Conservation (phyloP, 2,329 filamentous ascomycete species). For the Alternaria incomplexa region DNA sequence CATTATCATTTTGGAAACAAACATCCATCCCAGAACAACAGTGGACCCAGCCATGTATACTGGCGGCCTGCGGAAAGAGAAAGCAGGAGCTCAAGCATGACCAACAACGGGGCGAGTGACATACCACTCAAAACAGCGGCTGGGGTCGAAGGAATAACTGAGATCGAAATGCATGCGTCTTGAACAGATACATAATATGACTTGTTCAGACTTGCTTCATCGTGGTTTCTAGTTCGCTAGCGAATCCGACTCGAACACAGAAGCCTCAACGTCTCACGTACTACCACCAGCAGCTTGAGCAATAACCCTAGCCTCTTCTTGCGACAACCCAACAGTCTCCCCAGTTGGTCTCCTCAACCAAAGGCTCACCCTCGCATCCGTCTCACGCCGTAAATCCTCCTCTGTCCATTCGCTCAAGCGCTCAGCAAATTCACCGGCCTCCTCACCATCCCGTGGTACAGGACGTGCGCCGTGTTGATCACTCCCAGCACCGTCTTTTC, state of each 20-base stretch:
- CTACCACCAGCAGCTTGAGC: neutral
- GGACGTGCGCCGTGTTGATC: neutral
- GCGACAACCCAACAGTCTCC: neutral
- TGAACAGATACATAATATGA: neutral
- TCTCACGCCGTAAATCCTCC: neutral
- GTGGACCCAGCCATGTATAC: neutral
- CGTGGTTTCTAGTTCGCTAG: neutral
- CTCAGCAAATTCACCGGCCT: neutral
- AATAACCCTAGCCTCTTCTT: neutral
- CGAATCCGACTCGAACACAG: neutral
- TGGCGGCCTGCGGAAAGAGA: neutral
- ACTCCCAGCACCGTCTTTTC: neutral
- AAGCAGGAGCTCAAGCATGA: neutral
- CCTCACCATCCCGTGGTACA: neutral
- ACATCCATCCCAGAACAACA: neutral
- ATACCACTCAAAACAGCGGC: neutral
- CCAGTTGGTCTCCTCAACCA: neutral
- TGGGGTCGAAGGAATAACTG: neutral
- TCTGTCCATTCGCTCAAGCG: neutral
- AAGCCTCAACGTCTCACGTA: neutral
- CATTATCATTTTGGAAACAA: neutral
- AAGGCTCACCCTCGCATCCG: neutral
- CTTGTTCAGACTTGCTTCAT: neutral
- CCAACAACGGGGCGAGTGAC: neutral
- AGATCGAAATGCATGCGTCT: neutral